Evolutionary conservation across 305 asterid genomes (phyloP).

Genomic region (Striga hermonthica): DNA sequence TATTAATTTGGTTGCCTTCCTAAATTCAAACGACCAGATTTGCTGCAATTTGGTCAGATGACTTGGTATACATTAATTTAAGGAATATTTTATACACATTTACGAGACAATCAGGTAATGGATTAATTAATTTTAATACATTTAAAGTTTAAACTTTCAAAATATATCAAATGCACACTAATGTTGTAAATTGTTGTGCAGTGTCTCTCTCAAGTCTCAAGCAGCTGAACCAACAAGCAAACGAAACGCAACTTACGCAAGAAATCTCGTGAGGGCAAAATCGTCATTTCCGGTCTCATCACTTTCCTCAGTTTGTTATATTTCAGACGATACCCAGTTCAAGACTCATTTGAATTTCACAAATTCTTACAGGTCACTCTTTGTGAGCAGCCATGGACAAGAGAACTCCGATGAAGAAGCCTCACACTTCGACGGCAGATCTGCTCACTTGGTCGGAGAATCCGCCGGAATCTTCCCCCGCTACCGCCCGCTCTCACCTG

Average conservation of each 20-base stretch:
- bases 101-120: too few species aligned
- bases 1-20: too few species aligned
- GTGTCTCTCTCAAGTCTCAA: too few species aligned
- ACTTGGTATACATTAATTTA: too few species aligned
- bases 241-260: not conserved
- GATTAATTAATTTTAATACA: too few species aligned
- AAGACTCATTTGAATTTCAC: not conserved
- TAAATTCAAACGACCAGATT: too few species aligned
- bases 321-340: not conserved
- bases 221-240: not conserved
- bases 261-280: not conserved
- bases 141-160: too few species aligned
- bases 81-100: too few species aligned
- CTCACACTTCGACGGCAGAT: conserved; percentile 91
- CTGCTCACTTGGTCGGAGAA: conserved; percentile 90
- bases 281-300: not conserved
- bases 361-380: not conserved
- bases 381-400: conserved; percentile 54
- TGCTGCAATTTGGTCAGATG: too few species aligned
- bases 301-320: not conserved
- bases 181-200: too few species aligned
- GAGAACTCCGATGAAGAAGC: conserved; percentile 72
- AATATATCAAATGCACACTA: too few species aligned
- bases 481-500: conserved; percentile 58
- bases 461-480: conserved; percentile 65